A percentile compares a stretch with the other conserved stretches of the same genome.
These are phyloP conservation scores for Kondoa subrosea DNA, from an alignment of 768 basidiomycete species.

Conservation along the genomic window DNA sequence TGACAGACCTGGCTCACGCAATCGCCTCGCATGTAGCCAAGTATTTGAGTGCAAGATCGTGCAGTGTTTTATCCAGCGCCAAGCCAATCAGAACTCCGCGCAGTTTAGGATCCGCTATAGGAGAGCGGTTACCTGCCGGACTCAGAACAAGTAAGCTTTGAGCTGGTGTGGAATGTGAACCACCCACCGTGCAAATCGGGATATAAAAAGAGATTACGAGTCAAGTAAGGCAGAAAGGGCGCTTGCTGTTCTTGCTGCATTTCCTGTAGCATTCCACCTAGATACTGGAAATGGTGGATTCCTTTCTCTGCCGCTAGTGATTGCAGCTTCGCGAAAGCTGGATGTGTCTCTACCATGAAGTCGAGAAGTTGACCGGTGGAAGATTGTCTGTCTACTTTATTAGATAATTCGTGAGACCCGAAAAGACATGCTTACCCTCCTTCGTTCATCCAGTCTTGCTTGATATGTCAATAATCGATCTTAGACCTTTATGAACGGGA, in stretches of 20 bases:
- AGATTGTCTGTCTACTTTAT: constrained; percentile 42
- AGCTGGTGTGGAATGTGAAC: constrained; percentile 4
- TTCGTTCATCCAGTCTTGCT: constrained; percentile 82
- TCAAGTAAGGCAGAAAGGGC: constrained; percentile 55
- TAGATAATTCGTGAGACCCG: neutral
- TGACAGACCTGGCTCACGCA: constrained; percentile 34
- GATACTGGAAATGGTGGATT: constrained; percentile 38
- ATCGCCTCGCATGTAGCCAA: constrained; percentile 81
- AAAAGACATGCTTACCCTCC: constrained; percentile 41
- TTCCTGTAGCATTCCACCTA: constrained; percentile 53
- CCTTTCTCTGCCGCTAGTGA: constrained; percentile 43
- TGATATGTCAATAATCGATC: neutral
- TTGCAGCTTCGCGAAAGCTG: constrained; percentile 57
- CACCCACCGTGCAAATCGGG: constrained; percentile 74
- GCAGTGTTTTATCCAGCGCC: constrained; percentile 53
- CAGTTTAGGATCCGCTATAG: constrained; percentile 90
- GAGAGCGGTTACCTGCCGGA: constrained; percentile 71
- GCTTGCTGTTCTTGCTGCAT: constrained; percentile 24
- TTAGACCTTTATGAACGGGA: neutral
- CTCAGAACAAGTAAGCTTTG: neutral
- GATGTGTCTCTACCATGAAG: constrained; percentile 82
- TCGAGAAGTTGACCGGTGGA: constrained; percentile 98
- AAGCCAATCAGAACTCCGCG: constrained; percentile 78
- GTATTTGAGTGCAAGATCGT: constrained; percentile 77
- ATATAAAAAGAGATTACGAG: constrained; percentile 74